Base-by-base conservation (phyloP, 495 filamentous ascomycete species). In the Durotheca rogersii region DNA sequence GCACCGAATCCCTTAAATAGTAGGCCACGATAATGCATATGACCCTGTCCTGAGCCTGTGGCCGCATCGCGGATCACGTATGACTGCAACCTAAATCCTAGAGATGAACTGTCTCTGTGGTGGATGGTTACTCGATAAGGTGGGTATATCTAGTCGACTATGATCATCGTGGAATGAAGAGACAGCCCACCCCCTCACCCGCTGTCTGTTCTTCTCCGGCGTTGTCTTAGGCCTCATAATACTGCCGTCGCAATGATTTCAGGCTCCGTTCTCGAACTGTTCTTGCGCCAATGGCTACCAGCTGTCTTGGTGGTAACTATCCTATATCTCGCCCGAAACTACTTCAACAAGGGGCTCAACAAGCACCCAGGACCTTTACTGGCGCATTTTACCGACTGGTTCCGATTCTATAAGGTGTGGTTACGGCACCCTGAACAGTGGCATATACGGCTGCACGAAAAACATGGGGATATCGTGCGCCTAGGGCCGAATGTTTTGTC, bases 391-490 rank as follows among this genome's bases (percentile, higher is more conserved):
- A 69, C 67, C 7, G 65, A 67, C 27, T 47, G 65, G 16, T 62
- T 60, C 49, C 58, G 67, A 16, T 52, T 67, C 6, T 58, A 51
- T 21, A 55, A 64, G 35, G 67, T 46, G 41, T 41, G 64, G 47
- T 23, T 56, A 60, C 34, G 67, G 51, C 39, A 56, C 38, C 7
- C 58, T 21, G 10, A 46, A 36, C 27, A 62, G 25, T 53, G 49
- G 49, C 49, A 66, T 27, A 68, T 62, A 39, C 65, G 60, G 42
- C 50, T 67, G 0, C 70, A 72, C 18, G 60, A 64, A 12, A 67
- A 65, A 29, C 67, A 72, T 35, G 70, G 68, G 30, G 56, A 64
- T 11, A 41, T 72, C 11, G 67, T 73, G 1, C 60, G 71, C 20
- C 58, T 73, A 2, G 64, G 64, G 0, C 66, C 65, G 9, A 73